Evolutionary conservation across 2,329 filamentous ascomycete genomes (phyloP), one percentile per base, ranked within the genome.

Genomic region (Penicillium italicum): DNA sequence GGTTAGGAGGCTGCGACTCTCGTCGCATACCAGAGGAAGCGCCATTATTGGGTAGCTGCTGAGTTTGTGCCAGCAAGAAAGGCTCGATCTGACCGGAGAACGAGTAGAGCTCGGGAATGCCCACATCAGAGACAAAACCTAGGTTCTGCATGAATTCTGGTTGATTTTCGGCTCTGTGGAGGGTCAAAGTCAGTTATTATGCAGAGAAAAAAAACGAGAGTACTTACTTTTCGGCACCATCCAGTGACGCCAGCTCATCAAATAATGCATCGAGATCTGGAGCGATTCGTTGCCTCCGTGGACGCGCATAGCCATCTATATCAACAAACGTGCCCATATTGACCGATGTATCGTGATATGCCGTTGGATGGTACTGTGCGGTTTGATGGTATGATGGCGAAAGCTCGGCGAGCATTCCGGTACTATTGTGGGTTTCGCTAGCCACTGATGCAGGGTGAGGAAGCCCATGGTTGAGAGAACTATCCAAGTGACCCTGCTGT

Each of bases 211-310:
- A 22, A 10, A 16, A 30, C 26, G 45, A 10, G 11, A 34, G 10
- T n/a, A 18, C 69, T 60, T 59, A 76, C 75, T 74, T 76, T 62
- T 82, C 78, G 22, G 76, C 77, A 3, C 77, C 80, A 62, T 85
- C 82, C 31, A 84, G 71, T 9, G 81, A 80, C 3, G 81, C 81
- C 36, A 85, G 69, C 60, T 85, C 82, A 49, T 84, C 82, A 57
- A 84, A 84, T 50, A 83, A 76, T 16, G 78, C 79, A 58, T 82
- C 80, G 10, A 74, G 62, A 48, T 74, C 71, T 2, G 71, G 71
- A 7, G 71, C 70, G 44, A 74, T 73, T 30, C 68, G 62, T 24
- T 64, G 68, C 41, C 65, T 66, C 24, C 61, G 62, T n/a, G 66
- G 55, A 22, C 61, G 52, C 11, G 64, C 66, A 30, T 70, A 69